Conservation (phyloP, 345 rosid species). For the Draba incana region DNA sequence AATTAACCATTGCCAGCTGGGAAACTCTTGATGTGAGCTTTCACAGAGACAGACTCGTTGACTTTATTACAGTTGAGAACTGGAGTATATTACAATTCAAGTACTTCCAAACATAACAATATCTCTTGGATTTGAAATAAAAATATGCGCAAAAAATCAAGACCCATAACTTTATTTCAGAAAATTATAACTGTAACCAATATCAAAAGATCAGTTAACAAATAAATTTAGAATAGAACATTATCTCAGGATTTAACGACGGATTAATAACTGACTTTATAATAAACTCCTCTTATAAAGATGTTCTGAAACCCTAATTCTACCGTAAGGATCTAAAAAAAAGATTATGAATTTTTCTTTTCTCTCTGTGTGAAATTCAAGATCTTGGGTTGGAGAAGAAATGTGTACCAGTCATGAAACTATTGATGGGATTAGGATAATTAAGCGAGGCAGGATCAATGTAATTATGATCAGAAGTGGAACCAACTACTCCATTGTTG, state of each 20-base stretch:
- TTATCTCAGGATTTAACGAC: slow-evolving; percentile 11
- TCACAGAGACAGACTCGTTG: slow-evolving; percentile 37
- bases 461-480: slow-evolving; percentile 37
- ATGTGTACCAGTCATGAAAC: slow-evolving; percentile 80
- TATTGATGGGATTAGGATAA: slow-evolving; percentile 76
- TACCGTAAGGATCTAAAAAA: slow-evolving; percentile 25
- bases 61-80: slow-evolving; percentile 16
- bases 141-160: not conserved
- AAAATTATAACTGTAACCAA: not conserved
- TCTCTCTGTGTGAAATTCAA: slow-evolving; percentile 24
- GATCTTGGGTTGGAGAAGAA: slow-evolving; percentile 90
- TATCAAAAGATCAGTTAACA: slow-evolving; percentile 4
- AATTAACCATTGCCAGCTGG: slow-evolving; percentile 34
- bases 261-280: slow-evolving; percentile 8
- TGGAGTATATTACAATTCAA: slow-evolving; percentile 1
- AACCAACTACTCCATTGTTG: slow-evolving; percentile 40
- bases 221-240: not conserved
- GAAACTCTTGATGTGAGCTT: slow-evolving; percentile 34
- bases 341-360: not conserved
- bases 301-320: slow-evolving; percentile 13
- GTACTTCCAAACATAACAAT: not conserved
- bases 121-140: not conserved
- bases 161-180: not conserved
- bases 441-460: slow-evolving; percentile 35
- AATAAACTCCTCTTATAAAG: not conserved